Evolutionary conservation across 169 alveolate species (phyloP), one percentile per base, ranked within the genome.

Genomic region (Plasmodium knowlesi): DNA sequence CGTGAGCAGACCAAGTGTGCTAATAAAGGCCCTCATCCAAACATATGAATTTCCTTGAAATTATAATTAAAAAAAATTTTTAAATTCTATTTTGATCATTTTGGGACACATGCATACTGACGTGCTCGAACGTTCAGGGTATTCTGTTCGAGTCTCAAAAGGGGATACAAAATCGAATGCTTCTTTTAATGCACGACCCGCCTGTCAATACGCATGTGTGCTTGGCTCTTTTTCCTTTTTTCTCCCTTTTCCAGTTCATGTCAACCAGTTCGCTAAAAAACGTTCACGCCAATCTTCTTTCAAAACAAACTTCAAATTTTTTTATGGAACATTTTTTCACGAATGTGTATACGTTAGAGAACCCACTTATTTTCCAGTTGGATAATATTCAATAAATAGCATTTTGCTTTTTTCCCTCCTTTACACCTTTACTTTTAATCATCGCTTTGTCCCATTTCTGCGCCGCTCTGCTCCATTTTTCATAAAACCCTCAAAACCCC

Each of bases 51-150:
- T 50, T 12, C 57, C 57, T 46, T 46, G 19, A 12, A 46, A 46
- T 61, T 19, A 9, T 43, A 43, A 43, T 3, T 67, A 19, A 19
- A 0, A 67, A 67, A n/a, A 14, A 9, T 50, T 50, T 12, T 50
- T 50, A 50, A 50, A 50, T 50, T 22, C 61, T n/a, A 9, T 25
- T 67, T 25, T 67, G 37, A 5, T 67, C 14, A 67, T 67, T 25
- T 67, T 67, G 76, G 76, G 76, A 67, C 76, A 67, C 76, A 67
- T 67, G 76, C n/a, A 22, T 67, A 67, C 41, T 22, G 14, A 25
- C 0, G 1, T 67, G 28, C 76, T 4, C 37, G 76, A 67, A 14
- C 37, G 76, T 67, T 67, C 76, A 67, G 76, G 37, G 37, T 25
- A 2, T 16, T 16, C 37, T 9, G 30, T 67, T 67, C 76, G 76